Percentiles rank a stretch among this genome's conserved stretches.
Evolutionary conservation across 2,329 filamentous ascomycete species (phyloP).

Genomic region (Botrytis aclada): DNA sequence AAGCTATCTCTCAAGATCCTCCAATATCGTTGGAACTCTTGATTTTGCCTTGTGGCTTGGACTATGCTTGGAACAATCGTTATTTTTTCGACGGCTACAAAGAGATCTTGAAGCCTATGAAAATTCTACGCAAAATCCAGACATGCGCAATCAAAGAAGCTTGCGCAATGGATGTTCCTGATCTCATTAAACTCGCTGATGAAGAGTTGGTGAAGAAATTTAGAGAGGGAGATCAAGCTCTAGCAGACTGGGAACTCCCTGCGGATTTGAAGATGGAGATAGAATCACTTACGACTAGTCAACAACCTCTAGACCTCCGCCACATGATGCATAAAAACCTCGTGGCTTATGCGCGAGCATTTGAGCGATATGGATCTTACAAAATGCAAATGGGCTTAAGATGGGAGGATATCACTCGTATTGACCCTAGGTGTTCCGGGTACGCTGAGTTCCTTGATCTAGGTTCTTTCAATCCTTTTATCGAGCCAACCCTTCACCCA

Average conservation of each 20-base stretch:
- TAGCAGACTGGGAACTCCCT: neutral
- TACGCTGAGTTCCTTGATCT: neutral
- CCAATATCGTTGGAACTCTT: neutral
- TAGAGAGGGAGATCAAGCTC: neutral
- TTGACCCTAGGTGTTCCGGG: neutral
- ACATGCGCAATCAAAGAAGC: neutral
- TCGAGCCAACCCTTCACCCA: conserved; percentile 10
- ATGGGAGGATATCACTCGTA: neutral
- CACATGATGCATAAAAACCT: conserved; percentile 15
- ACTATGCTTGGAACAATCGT: neutral
- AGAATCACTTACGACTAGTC: neutral
- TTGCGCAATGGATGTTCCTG: neutral
- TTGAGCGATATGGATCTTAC: conserved; percentile 16
- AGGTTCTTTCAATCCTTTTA: neutral
- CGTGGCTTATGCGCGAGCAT: conserved; percentile 16
- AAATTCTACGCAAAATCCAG: conserved; percentile 1
- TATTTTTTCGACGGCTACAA: neutral
- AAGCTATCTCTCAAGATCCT: neutral
- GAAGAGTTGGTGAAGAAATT: neutral
- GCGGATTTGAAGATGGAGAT: neutral
- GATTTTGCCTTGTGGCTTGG: neutral
- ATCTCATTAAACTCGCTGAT: neutral
- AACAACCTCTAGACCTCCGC: neutral
- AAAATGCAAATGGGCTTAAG: conserved; percentile 18
- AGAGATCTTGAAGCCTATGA: neutral